Percentiles rank a stretch among this genome's conserved stretches.
These are phyloP conservation scores for Petrea volubilis DNA, from an alignment of 257 asterid genomes.

Conservation along the genomic window DNA sequence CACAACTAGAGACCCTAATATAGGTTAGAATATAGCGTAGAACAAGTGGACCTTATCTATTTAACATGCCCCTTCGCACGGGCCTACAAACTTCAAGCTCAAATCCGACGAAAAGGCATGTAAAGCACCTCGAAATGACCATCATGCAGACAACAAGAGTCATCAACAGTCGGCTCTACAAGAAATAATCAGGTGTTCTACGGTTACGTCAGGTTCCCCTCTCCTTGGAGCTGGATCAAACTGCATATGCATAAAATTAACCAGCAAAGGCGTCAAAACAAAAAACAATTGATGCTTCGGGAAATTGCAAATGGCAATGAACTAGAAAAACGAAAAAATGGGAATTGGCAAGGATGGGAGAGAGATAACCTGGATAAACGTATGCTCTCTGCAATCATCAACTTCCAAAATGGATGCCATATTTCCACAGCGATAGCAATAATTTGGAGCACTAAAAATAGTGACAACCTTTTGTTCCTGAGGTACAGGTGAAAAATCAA, in stretches of 20 bases:
- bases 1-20: conserved; percentile 33
- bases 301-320: neutral
- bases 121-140: conserved; percentile 12
- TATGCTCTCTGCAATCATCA: conserved; percentile 74
- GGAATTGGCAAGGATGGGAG: neutral
- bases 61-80: conserved; percentile 39
- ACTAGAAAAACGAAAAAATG: neutral
- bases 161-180: conserved; percentile 35
- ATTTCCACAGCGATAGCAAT: conserved; percentile 84
- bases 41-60: conserved; percentile 29
- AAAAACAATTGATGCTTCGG: neutral
- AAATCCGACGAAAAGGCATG: conserved; percentile 20
- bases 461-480: conserved; percentile 90
- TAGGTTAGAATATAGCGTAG: conserved; percentile 39
- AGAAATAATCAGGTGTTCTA: conserved; percentile 77
- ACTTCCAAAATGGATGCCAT: conserved; percentile 89
- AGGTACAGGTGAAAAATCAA: conserved; percentile 13
- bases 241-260: conserved; percentile 34
- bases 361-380: conserved; percentile 65
- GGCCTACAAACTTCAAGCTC: conserved; percentile 14
- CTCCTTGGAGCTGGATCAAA: conserved; percentile 89
- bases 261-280: neutral
- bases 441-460: conserved; percentile 81
- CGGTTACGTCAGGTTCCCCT: conserved; percentile 83
- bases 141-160: conserved; percentile 14